Evolutionary conservation across 768 basidiomycete species (phyloP).

Genomic region (Phlebiopsis flavidoalba): DNA sequence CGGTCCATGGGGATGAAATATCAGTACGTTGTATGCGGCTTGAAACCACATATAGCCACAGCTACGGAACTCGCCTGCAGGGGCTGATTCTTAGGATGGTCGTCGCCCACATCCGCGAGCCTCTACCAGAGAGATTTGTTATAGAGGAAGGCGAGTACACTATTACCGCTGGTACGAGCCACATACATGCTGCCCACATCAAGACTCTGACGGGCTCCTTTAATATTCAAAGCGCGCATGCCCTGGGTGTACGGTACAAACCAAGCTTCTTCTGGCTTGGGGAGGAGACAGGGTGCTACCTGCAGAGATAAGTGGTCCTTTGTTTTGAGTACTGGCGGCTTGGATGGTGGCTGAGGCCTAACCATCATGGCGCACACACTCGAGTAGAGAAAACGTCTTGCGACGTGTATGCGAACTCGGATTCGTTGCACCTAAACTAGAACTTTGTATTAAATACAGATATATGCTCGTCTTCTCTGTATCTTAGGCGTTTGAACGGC

Average conservation of each 20-base stretch:
- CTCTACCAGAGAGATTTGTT: slow-evolving; percentile 1
- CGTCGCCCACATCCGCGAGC: neutral
- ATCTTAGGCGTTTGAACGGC: too few relatives aligned
- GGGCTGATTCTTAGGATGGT: neutral
- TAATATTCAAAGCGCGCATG: neutral
- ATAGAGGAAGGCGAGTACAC: slow-evolving; percentile 7
- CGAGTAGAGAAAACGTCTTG: too few relatives aligned
- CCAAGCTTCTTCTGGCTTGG: slow-evolving; percentile 3
- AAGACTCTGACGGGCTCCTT: neutral
- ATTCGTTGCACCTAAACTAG: too few relatives aligned
- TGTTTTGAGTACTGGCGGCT: neutral
- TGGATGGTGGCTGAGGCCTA: too few relatives aligned
- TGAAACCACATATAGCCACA: neutral
- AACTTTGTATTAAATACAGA: too few relatives aligned
- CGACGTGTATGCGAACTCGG: too few relatives aligned
- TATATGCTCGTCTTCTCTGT: too few relatives aligned
- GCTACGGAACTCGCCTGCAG: neutral
- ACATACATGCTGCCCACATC: neutral
- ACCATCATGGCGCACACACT: too few relatives aligned
- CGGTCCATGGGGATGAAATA: neutral
- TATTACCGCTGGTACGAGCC: slow-evolving; percentile 4
- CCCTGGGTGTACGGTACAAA: slow-evolving; percentile 7
- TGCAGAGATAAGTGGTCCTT: slow-evolving; percentile 13
- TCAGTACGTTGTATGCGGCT: neutral
- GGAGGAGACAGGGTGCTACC: neutral